Base-by-base conservation (phyloP, 2,329 filamentous ascomycete species). In the Fusarium neocosmosporiellum region DNA sequence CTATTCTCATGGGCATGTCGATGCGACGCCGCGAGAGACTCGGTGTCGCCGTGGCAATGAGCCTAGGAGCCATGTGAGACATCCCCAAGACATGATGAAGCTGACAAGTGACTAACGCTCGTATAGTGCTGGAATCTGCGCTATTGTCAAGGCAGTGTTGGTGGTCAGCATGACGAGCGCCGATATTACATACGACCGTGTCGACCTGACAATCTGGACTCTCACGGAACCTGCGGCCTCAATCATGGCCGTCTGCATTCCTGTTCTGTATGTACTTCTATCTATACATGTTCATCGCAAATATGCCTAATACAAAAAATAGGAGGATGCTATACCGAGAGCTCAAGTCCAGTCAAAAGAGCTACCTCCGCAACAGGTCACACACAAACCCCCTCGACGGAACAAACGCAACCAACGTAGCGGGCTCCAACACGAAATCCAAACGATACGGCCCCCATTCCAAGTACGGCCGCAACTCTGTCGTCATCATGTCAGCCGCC, bases 201-300 rank as follows among this genome's bases (percentile, higher is more conserved):
- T 81, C 14, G 80, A 82, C 61, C 67, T 82, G 6, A 81, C 79
- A 0, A 82, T 82, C 7, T 82, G 80, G 80, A 81, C 80, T 2
- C 36, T 82, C 36, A 75, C 79, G 1, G 80, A 82, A 37, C 80
- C 80, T 6, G 80, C 80, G 1, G 80, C 76, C 1, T 81, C 80
- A 0, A 82, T 82, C 59, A 82, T 82, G 80, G 80, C 80, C 10
- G 73, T 81, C 2, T 81, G 75, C 1, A 79, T 82, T 24, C 80
- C 80, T 1, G 72, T 82, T 3, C 46, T 82, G 80, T 81, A 69
- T 67, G 80, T 74, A 9, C 1, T 13, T 54, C 4, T n/a, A 6
- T 22, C 5, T 1, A 1, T 14, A 18, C 18, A 5, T 0, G 8
- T n/a, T 20, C 59, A 43, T 29, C 24, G 18, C 27, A 50, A 48